A percentile compares a stretch with the other conserved stretches of the same genome.
Conservation (phyloP, 2,329 filamentous ascomycete species). For the Calonectria leucothoes region DNA sequence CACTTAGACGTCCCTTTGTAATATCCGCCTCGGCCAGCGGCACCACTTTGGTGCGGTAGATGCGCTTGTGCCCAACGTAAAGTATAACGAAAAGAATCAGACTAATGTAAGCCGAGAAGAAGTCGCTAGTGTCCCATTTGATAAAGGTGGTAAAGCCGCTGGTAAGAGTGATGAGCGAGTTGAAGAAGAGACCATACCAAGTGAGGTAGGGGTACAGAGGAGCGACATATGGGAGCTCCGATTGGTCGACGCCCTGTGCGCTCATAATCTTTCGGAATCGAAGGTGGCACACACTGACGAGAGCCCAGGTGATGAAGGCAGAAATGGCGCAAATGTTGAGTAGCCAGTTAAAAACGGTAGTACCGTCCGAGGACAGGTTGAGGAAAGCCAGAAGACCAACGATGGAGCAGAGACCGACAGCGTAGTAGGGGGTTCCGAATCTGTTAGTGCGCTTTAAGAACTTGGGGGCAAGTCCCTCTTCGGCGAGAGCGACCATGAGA, state of each 20-base stretch:
- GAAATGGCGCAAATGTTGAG: conserved; percentile 77
- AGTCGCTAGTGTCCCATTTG: conserved; percentile 68
- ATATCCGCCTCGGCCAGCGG: conserved; percentile 52
- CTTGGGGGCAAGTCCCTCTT: conserved; percentile 71
- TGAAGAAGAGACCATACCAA: conserved; percentile 75
- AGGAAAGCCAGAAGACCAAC: conserved; percentile 76
- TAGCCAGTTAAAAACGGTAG: conserved; percentile 77
- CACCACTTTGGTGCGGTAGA: conserved; percentile 53
- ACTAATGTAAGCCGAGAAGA: conserved; percentile 74
- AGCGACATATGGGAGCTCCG: conserved; percentile 69
- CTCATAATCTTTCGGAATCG: conserved; percentile 72
- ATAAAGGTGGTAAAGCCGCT: conserved; percentile 79
- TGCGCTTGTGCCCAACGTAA: conserved; percentile 70
- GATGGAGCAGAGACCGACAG: conserved; percentile 64
- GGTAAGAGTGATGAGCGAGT: conserved; percentile 71
- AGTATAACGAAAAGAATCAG: conserved; percentile 72
- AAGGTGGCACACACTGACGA: conserved; percentile 73
- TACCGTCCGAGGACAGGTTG: conserved; percentile 69
- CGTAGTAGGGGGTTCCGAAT: conserved; percentile 71
- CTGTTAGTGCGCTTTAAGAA: conserved; percentile 70
- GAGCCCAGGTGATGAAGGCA: conserved; percentile 77
- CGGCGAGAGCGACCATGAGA: conserved; percentile 74
- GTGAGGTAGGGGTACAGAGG: conserved; percentile 73
- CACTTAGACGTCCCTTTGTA: conserved; percentile 35
- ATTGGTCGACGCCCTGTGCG: conserved; percentile 67